phyloP scores from a whole-genome alignment of 2,329 filamentous ascomycete species.

The Ophiocordyceps robertsii region DNA sequence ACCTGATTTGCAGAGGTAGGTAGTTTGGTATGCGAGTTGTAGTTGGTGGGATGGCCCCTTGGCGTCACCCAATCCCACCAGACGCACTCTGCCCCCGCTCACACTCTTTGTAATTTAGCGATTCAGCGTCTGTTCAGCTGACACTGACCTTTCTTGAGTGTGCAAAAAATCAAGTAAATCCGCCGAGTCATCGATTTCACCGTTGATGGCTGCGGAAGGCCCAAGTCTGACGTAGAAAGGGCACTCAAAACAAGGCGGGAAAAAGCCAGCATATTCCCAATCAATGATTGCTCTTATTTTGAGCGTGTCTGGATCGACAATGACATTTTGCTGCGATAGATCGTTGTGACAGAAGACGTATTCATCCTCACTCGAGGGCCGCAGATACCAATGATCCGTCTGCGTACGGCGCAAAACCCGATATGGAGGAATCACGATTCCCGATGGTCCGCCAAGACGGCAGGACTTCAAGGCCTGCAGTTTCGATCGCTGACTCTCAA shows the following conservation, averaged over 20 bases:
- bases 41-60: no score
- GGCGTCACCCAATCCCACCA: no score
- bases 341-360: slow-evolving; percentile 13
- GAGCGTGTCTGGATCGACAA: slow-evolving; percentile 13
- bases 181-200: slow-evolving; percentile 5
- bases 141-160: not conserved
- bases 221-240: slow-evolving; percentile 9
- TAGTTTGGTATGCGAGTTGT: no score
- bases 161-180: slow-evolving; percentile 4
- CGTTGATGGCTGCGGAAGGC: slow-evolving; percentile 6
- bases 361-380: slow-evolving; percentile 5
- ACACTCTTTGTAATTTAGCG: no score
- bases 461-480: slow-evolving; percentile 14
- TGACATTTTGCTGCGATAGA: slow-evolving; percentile 10
- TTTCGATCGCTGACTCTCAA: slow-evolving; percentile 10
- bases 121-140: no score
- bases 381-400: slow-evolving; percentile 10
- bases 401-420: slow-evolving; percentile 11
- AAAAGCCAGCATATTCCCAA: slow-evolving; percentile 25
- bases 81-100: no score
- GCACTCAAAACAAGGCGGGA: slow-evolving; percentile 13
- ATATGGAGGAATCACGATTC: slow-evolving; percentile 16
- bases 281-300: slow-evolving; percentile 22
- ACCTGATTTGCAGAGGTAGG: no score
- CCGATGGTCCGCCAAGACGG: slow-evolving; percentile 15